These are phyloP conservation scores for Brassica rapa DNA, from an alignment of 345 rosid species.

Conservation along the genomic window DNA sequence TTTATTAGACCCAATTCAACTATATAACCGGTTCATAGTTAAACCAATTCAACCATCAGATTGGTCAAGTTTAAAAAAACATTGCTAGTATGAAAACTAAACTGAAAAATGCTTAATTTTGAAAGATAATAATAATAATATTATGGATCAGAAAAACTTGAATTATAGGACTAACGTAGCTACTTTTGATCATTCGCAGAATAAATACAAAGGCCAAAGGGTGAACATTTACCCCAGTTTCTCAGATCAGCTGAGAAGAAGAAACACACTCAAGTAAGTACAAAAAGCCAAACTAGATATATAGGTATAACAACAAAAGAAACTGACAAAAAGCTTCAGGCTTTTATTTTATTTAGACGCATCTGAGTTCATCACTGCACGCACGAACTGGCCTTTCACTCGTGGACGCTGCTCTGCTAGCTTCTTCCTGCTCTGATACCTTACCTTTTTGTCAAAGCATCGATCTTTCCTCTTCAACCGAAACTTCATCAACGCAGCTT, in stretches of 20 bases:
- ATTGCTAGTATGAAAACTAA: too few species aligned
- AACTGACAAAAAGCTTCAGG: not conserved
- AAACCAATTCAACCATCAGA: too few species aligned
- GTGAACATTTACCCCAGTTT: not conserved
- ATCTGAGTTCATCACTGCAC: constrained; percentile 36
- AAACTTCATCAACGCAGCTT: constrained; percentile 67
- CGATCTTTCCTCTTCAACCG: constrained; percentile 69
- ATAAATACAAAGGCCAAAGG: constrained; percentile 1
- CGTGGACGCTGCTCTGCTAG: constrained; percentile 84
- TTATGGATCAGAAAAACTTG: not conserved
- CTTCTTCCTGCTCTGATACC: constrained; percentile 78
- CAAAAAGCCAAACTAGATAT: constrained; percentile 14
- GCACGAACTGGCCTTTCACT: constrained; percentile 86
- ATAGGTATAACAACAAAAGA: not conserved
- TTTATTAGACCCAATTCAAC: too few species aligned
- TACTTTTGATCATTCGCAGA: not conserved
- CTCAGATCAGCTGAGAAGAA: not conserved
- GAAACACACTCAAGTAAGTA: constrained; percentile 3
- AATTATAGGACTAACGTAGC: not conserved
- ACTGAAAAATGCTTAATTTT: not conserved
- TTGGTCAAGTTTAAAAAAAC: too few species aligned
- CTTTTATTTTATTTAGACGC: constrained; percentile 19
- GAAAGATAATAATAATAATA: not conserved
- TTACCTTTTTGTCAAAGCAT: constrained; percentile 78
- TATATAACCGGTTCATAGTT: too few species aligned